Conservation (phyloP, 1,139 yeast genomes). For the Hemisphaericaspora xylofermentans region DNA sequence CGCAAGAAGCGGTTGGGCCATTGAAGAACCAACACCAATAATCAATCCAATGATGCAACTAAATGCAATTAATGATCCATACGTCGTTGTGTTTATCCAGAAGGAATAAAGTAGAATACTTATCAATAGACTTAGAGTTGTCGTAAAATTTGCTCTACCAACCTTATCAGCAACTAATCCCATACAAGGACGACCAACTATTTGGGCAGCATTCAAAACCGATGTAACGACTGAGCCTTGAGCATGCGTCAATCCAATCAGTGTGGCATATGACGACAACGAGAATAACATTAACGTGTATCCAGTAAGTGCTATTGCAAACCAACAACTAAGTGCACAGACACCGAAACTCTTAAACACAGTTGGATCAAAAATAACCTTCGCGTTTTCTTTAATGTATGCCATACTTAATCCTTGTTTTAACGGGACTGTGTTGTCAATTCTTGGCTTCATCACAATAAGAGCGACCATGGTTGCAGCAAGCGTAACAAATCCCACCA, state of each 20-base stretch:
- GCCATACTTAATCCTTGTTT: constrained; percentile 20
- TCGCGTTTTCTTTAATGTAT: constrained; percentile 21
- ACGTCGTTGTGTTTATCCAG: constrained; percentile 59
- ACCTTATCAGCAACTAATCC: constrained; percentile 57
- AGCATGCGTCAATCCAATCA: constrained; percentile 52
- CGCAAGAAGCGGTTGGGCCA: constrained; percentile 59
- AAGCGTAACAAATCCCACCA: constrained; percentile 52
- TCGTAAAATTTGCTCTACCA: constrained; percentile 58
- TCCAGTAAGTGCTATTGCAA: constrained; percentile 51
- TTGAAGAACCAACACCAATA: constrained; percentile 65
- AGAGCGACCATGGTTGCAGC: constrained; percentile 35
- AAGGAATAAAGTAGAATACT: constrained; percentile 41
- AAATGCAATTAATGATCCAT: constrained; percentile 52
- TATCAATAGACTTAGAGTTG: constrained; percentile 28
- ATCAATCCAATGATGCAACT: constrained; percentile 52
- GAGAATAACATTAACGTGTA: constrained; percentile 63
- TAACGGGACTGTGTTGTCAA: constrained; percentile 29
- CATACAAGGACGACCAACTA: constrained; percentile 62
- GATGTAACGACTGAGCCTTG: constrained; percentile 66
- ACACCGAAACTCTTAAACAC: constrained; percentile 39
- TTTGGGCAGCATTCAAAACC: constrained; percentile 60
- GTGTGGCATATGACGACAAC: constrained; percentile 58
- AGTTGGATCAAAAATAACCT: constrained; percentile 27
- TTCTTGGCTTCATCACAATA: constrained; percentile 47
- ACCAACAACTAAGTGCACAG: constrained; percentile 54